Evolutionary conservation across 345 rosid genomes (phyloP), one percentile per base, ranked within the genome.

Genomic region (Populus davidiana): DNA sequence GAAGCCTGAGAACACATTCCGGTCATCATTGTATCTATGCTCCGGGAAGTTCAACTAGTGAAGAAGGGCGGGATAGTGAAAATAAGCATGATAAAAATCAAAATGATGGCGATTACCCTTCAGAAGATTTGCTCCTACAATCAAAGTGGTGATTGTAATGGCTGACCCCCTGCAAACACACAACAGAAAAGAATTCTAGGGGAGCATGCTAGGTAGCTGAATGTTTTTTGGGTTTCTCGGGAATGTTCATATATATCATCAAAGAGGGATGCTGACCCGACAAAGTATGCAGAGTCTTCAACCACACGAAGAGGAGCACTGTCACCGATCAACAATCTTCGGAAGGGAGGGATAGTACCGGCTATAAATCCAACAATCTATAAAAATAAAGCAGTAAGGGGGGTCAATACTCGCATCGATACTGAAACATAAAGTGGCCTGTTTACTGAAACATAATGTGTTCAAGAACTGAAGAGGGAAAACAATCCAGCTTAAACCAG

Each of bases 111-210:
- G 43, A 27, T 23, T 64, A 81, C 88, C 91, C 73, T 72, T 54
- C 3, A 80, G 80, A 78, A 88, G 91, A 80, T 88, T 88, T 67
- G 86, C 83, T 27, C 91, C 91, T 20, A 88, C 61, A 49, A 86
- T 75, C 65, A 86, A 75, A 23, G 91, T 86, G 68, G 80, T 70
- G 8, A 75, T 41, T 7, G 89, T 89, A 67, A 88, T 72, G 3
- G 85, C 33, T 25, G 86, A 89, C 3, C 82, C 83, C 80, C 91
- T 88, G 86, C 68, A 13, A 1, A 16, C 7, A 73, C 35, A 49
- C 1, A 21, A 29, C 25, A 66, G 5, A 11, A 18, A 16, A 12
- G 21, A 66, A 47, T 14, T 47, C 47, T 47, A 47, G 17, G 25
- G 69, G 11, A 31, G 6, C 35, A 13, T 27, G 41, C 14, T 13